These are phyloP conservation scores for Coniosporium uncinatum DNA, from an alignment of 2,329 filamentous ascomycete species.

Conservation along the genomic window DNA sequence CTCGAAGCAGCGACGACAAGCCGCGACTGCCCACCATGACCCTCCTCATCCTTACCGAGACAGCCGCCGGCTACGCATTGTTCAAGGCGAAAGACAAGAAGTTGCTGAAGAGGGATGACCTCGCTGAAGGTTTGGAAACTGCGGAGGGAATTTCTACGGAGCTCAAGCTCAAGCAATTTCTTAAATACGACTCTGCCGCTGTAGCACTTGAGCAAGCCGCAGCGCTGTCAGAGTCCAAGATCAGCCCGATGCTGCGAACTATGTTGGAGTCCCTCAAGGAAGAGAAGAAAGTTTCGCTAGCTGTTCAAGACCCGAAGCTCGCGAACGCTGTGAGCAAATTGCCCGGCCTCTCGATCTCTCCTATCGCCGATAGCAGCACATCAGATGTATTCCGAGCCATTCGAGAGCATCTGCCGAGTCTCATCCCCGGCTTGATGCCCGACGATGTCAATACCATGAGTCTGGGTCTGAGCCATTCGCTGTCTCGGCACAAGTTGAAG, in stretches of 20 bases:
- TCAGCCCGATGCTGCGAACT: conserved; percentile 77
- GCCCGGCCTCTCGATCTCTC: conserved; percentile 78
- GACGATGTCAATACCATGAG: conserved; percentile 89
- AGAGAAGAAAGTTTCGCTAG: conserved; percentile 95
- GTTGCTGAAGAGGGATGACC: conserved; percentile 81
- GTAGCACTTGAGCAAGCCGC: conserved; percentile 88
- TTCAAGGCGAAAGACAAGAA: conserved; percentile 99
- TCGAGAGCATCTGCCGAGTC: conserved; percentile 80
- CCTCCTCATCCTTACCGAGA: conserved; percentile 91
- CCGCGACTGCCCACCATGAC: conserved; percentile 42
- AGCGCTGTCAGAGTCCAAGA: conserved; percentile 87
- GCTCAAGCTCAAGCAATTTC: conserved; percentile 94
- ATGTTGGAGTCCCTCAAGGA: conserved; percentile 90
- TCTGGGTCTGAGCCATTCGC: conserved; percentile 92
- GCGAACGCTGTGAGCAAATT: conserved; percentile 89
- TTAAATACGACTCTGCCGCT: conserved; percentile 94
- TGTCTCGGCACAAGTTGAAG: conserved; percentile 97
- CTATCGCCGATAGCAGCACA: conserved; percentile 76
- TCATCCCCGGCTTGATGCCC: conserved; percentile 77
- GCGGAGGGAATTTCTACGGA: conserved; percentile 83
- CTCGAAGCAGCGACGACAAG: no score
- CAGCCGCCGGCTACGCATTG: conserved; percentile 93
- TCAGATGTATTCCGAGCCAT: conserved; percentile 93
- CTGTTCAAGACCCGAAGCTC: conserved; percentile 90
- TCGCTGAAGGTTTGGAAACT: conserved; percentile 68